phyloP scores from a whole-genome alignment of 805 yeast species.

The Wickerhamomyces canadensis region DNA sequence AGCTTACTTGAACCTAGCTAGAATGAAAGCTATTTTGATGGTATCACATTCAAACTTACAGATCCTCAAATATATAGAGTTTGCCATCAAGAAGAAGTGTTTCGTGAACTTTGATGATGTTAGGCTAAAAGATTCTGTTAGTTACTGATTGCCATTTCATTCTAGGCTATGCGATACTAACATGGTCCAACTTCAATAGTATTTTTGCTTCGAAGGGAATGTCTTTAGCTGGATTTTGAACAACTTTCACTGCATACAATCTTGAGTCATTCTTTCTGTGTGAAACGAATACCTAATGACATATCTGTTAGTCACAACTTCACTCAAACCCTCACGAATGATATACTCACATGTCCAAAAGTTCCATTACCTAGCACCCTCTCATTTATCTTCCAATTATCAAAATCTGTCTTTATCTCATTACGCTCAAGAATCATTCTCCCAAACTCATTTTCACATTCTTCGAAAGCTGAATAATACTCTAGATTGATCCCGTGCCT shows the following conservation, averaged over 20 bases:
- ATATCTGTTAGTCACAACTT: too few species aligned
- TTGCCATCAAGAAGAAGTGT: slow-evolving; percentile 24
- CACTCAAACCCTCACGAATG: slow-evolving; percentile 5
- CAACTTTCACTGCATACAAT: slow-evolving; percentile 46
- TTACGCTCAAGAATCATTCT: slow-evolving; percentile 15
- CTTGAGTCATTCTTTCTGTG: slow-evolving; percentile 18
- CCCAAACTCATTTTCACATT: slow-evolving; percentile 10
- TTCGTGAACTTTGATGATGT: slow-evolving; percentile 41
- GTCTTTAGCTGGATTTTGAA: slow-evolving; percentile 25
- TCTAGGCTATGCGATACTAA: slow-evolving; percentile 22
- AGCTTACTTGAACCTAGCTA: neutral
- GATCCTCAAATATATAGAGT: slow-evolving; percentile 43
- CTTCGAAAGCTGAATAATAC: slow-evolving; percentile 16
- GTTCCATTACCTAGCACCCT: slow-evolving; percentile 49
- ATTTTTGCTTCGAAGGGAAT: slow-evolving; percentile 40
- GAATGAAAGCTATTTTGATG: too few species aligned
- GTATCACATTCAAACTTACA: slow-evolving; percentile 16
- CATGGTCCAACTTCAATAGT: slow-evolving; percentile 34
- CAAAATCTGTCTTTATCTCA: slow-evolving; percentile 19
- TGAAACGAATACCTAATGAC: slow-evolving; percentile 33
- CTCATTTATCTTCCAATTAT: slow-evolving; percentile 38
- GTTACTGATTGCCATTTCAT: too few species aligned
- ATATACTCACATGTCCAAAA: slow-evolving; percentile 43
- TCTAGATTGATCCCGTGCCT: slow-evolving; percentile 25
- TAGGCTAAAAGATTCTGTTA: slow-evolving; percentile 30